These are phyloP conservation scores for Citrus hindsii DNA, from an alignment of 345 rosid genomes.

Conservation along the genomic window DNA sequence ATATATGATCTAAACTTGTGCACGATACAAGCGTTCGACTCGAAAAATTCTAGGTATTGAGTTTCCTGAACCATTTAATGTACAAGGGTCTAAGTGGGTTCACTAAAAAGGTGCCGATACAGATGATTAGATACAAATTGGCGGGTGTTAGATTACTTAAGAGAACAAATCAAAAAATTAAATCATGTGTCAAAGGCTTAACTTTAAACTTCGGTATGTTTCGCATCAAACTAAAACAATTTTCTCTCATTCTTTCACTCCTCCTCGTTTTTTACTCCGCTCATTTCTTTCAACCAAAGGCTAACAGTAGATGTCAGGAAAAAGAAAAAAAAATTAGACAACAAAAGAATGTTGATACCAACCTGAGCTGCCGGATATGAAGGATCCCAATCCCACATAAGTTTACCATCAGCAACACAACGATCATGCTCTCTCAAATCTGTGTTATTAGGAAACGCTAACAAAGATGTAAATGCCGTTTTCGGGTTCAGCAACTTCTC, in stretches of 20 bases:
- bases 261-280: too few relatives aligned
- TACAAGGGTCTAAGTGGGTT: too few relatives aligned
- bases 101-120: too few relatives aligned
- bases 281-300: background rate
- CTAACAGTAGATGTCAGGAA: background rate
- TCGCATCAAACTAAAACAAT: too few relatives aligned
- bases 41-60: too few relatives aligned
- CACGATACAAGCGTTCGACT: too few relatives aligned
- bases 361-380: constrained; percentile 20
- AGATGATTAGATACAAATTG: background rate
- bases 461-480: constrained; percentile 16
- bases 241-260: too few relatives aligned
- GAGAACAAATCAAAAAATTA: background rate
- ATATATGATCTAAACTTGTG: too few relatives aligned
- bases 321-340: background rate
- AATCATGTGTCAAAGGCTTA: too few relatives aligned
- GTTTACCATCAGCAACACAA: constrained; percentile 9
- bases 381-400: constrained; percentile 18
- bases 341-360: background rate
- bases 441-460: background rate
- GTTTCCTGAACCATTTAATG: too few relatives aligned
- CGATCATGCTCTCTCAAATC: background rate
- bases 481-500: constrained; percentile 8
- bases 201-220: too few relatives aligned
- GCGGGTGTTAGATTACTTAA: background rate